Evolutionary conservation across 345 rosid genomes (phyloP).

Genomic region (Lepidium aucheri): DNA sequence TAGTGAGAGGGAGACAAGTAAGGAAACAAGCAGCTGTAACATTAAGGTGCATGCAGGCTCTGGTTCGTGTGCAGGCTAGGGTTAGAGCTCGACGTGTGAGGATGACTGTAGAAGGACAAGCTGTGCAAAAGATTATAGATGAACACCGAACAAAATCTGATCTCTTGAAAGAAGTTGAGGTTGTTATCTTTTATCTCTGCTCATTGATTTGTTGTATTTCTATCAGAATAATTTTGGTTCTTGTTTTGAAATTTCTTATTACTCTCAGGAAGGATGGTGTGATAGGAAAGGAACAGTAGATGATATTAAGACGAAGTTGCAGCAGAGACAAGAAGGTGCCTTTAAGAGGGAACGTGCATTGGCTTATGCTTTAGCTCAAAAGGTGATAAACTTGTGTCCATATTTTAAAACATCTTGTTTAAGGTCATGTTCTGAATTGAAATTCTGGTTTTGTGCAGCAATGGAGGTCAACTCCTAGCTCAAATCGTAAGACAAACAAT

Average conservation of each 20-base stretch:
- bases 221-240: background rate
- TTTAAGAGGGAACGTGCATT: slow-evolving; percentile 88
- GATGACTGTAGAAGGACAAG: slow-evolving; percentile 81
- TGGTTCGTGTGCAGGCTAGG: slow-evolving; percentile 89
- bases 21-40: slow-evolving; percentile 98
- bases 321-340: slow-evolving; percentile 85
- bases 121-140: slow-evolving; percentile 59
- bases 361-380: slow-evolving; percentile 84
- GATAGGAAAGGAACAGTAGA: slow-evolving; percentile 83
- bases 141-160: slow-evolving; percentile 56
- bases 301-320: slow-evolving; percentile 63
- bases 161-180: slow-evolving; percentile 77
- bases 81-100: slow-evolving; percentile 90
- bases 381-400: slow-evolving; percentile 35
- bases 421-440: background rate
- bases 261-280: slow-evolving; percentile 86
- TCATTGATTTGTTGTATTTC: background rate
- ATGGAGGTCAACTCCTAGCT: slow-evolving; percentile 54
- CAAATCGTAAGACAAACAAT: slow-evolving; percentile 25
- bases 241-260: background rate
- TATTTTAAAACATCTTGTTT: background rate
- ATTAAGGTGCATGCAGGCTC: slow-evolving; percentile 95
- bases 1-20: slow-evolving; percentile 87
- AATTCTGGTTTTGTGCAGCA: slow-evolving; percentile 32
- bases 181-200: background rate